These are phyloP conservation scores for Plasmodium blacklocki DNA, from an alignment of 169 alveolate genomes.

Conservation along the genomic window DNA sequence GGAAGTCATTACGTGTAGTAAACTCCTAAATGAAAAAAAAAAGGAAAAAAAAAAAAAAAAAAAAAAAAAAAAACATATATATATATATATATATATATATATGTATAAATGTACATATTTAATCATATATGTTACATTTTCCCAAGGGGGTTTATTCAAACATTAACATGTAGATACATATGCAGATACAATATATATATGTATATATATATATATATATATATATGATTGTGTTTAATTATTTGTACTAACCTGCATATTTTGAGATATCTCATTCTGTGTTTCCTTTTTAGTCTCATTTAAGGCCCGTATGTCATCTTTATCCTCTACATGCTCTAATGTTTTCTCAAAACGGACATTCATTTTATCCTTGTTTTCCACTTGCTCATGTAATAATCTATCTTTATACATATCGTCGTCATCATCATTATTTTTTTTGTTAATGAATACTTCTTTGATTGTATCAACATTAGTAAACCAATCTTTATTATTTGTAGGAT, in stretches of 20 bases:
- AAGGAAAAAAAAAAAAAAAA: neutral
- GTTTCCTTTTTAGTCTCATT: constrained; percentile 84
- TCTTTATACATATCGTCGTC: constrained; percentile 62
- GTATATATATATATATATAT: no score
- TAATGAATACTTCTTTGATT: constrained; percentile 44
- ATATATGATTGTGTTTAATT: no score
- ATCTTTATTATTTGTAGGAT: neutral
- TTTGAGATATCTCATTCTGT: constrained; percentile 36
- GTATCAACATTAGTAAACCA: constrained; percentile 66
- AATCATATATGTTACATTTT: neutral
- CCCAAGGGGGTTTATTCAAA: neutral
- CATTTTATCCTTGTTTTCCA: constrained; percentile 25
- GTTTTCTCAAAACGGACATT: constrained; percentile 86
- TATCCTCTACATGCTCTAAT: constrained; percentile 89
- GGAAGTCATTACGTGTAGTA: constrained; percentile 35
- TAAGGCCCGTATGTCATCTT: constrained; percentile 89
- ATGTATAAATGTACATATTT: neutral
- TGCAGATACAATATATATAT: no score
- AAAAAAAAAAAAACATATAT: neutral
- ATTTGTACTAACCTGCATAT: constrained; percentile 16
- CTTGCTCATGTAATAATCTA: constrained; percentile 41
- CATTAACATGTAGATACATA: no score
- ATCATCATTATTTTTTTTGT: constrained; percentile 60
- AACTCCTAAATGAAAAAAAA: constrained; percentile 24
- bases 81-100: neutral